These are phyloP conservation scores for Penicillium sclerotiorum DNA, from an alignment of 2,329 filamentous ascomycete species.

Conservation along the genomic window DNA sequence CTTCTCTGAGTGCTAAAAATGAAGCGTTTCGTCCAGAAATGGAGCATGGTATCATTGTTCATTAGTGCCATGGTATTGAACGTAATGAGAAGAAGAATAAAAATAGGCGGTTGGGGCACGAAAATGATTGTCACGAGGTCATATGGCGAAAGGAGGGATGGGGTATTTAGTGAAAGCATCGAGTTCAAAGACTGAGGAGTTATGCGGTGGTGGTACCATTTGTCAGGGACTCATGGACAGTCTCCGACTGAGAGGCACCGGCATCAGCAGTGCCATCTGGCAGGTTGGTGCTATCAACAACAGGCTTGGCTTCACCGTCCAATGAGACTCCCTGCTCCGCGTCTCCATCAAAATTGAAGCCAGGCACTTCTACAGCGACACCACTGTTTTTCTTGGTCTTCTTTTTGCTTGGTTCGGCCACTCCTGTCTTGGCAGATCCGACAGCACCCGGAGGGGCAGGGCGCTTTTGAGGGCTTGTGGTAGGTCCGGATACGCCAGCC, in stretches of 20 bases:
- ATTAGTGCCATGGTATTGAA: neutral
- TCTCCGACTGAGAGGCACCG: constrained; percentile 10
- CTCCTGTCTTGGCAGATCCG: constrained; percentile 29
- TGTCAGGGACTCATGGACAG: constrained; percentile 10
- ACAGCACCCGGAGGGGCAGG: constrained; percentile 33
- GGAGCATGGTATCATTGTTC: neutral
- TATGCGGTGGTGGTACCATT: constrained; percentile 21
- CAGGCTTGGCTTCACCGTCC: constrained; percentile 10
- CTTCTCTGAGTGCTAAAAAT: neutral
- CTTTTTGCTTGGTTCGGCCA: constrained; percentile 45
- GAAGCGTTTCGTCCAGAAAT: neutral
- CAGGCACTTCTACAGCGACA: constrained; percentile 29
- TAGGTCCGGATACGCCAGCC: constrained; percentile 33
- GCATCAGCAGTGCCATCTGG: constrained; percentile 12
- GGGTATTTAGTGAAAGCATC: neutral
- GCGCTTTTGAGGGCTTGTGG: constrained; percentile 46
- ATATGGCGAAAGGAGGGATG: too few relatives aligned
- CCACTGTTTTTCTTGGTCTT: constrained; percentile 47
- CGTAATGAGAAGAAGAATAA: neutral
- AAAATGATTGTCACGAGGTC: too few relatives aligned
- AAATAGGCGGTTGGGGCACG: neutral
- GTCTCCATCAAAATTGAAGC: constrained; percentile 26
- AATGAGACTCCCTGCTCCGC: constrained; percentile 27
- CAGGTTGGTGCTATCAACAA: constrained; percentile 9
- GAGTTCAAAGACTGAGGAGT: neutral